phyloP scores from a whole-genome alignment of 2,329 filamentous ascomycete genomes.

The Xylaria multiplex region DNA sequence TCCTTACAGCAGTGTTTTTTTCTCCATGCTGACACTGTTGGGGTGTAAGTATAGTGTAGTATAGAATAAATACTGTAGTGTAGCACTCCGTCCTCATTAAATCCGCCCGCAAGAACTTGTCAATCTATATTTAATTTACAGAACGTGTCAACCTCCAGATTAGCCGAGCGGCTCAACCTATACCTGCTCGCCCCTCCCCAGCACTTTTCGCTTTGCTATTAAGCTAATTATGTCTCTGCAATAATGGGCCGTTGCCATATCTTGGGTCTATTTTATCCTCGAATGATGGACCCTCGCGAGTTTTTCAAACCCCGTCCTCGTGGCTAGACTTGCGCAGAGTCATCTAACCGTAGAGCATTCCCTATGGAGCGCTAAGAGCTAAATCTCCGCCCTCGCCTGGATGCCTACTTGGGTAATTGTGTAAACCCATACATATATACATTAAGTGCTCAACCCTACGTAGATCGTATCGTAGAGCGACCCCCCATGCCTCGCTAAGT shows the following conservation, averaged over 20 bases:
- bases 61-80: too few relatives aligned
- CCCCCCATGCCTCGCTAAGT: not conserved
- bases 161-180: slow-evolving; percentile 41
- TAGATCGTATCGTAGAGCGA: not conserved
- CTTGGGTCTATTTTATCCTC: slow-evolving; percentile 21
- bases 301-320: slow-evolving; percentile 27
- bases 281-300: slow-evolving; percentile 22
- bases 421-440: slow-evolving; percentile 1
- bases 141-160: slow-evolving; percentile 37
- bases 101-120: slow-evolving; percentile 24
- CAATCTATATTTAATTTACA: slow-evolving; percentile 41
- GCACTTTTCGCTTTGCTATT: slow-evolving; percentile 15
- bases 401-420: not conserved
- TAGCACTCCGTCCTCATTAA: not conserved
- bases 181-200: slow-evolving; percentile 12
- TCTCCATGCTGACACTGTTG: not conserved
- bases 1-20: too few relatives aligned
- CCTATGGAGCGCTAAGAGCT: not conserved
- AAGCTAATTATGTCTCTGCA: not conserved
- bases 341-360: not conserved
- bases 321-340: not conserved
- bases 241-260: slow-evolving; percentile 5
- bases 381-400: not conserved
- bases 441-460: not conserved
- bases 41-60: not conserved